Percentiles rank a stretch among this genome's conserved stretches.
Conservation (phyloP, 2,329 filamentous ascomycete species). For the Venturiaceae sp. region DNA sequence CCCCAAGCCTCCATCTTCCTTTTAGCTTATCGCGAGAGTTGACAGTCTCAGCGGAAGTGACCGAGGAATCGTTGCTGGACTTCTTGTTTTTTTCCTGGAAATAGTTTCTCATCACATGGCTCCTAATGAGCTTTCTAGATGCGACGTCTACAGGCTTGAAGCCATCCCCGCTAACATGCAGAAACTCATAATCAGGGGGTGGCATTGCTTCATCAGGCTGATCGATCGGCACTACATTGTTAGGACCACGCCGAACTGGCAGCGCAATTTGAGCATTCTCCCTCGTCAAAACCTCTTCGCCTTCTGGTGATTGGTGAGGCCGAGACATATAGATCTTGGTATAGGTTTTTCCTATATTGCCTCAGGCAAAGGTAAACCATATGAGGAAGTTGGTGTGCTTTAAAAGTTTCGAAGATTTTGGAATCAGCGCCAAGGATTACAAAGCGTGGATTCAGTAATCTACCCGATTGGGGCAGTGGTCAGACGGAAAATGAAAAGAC, state of each 20-base stretch:
- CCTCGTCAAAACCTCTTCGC: not conserved
- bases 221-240: not conserved
- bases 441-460: not conserved
- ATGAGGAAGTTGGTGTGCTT: not conserved
- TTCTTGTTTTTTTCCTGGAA: not conserved
- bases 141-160: not conserved
- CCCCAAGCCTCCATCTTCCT: not conserved
- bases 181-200: not conserved
- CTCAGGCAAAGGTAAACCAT: not conserved
- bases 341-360: not conserved
- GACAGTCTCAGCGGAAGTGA: not conserved
- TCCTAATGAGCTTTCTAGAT: conserved; percentile 4
- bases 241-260: not conserved
- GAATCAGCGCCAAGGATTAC: not conserved
- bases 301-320: not conserved
- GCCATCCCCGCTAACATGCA: not conserved
- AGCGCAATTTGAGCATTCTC: not conserved
- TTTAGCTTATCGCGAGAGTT: not conserved
- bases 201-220: not conserved
- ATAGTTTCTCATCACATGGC: conserved; percentile 1
- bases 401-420: not conserved
- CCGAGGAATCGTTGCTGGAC: not conserved
- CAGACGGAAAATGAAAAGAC: not conserved
- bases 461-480: not conserved
- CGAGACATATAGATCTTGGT: not conserved